Evolutionary conservation across 495 filamentous ascomycete genomes (phyloP), one percentile per base, ranked within the genome.

Genomic region (Neurospora cerealis): DNA sequence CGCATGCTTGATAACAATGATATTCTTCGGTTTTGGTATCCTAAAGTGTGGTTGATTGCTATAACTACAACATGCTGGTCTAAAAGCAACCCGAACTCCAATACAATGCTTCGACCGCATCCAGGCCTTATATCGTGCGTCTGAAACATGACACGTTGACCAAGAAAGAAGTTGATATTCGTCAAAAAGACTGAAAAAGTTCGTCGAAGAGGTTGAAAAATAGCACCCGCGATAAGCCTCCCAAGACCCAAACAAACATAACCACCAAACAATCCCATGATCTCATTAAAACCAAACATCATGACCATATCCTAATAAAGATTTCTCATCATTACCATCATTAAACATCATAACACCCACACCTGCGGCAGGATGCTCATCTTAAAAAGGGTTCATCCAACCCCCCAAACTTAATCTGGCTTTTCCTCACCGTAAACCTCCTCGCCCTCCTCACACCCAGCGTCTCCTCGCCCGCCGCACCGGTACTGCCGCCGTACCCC

Each of bases 391-490:
- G 54, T 66, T 66, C 28, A 66, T 66, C 54, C 28, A 66, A 36
- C 28, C 54, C 54, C 15, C 54, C 54, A 66, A 66, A 34, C 54
- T 66, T 66, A 38, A 81, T 81, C 76, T 78, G 75, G 41, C 79
- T 81, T 75, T 81, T 82, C 74, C 77, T 81, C 73, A 84, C 82
- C 0, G 84, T 85, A 73, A 80, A 86, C 73, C 80, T 77, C 78
- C 79, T 80, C 69, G 76, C 77, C 62, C 82, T 77, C 74, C 82
- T 77, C 17, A 86, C 76, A 17, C 83, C 83, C 19, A 85, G 73
- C 19, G 75, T 74, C 21, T 79, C 79, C 38, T 79, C 81, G 41
- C 77, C 72, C 62, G 69, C 69, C 36, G 36, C 72, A 5, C 19
- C 66, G 28, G 13, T 69, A 37, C 32, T 44, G 2, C 24, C 76